Conservation (phyloP, 768 basidiomycete genomes). For the Phylloporus arenicola region DNA sequence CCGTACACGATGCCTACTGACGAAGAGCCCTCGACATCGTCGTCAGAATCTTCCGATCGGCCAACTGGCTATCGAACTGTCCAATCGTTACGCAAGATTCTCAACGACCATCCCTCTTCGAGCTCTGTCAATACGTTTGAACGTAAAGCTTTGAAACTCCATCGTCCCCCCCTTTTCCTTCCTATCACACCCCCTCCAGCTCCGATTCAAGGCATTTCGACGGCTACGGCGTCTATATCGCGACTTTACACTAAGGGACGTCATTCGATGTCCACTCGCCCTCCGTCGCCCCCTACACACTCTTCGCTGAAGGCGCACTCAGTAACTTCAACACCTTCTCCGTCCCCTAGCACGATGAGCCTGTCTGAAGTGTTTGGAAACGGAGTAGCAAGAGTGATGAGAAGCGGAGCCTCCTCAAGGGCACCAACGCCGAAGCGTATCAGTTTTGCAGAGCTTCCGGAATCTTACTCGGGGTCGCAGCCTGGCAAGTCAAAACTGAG, state of each 20-base stretch:
- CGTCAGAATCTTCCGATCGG: constrained; percentile 50
- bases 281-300: constrained; percentile 54
- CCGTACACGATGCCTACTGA: constrained; percentile 51
- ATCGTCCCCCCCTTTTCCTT: constrained; percentile 27
- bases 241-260: constrained; percentile 63
- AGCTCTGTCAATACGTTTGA: constrained; percentile 16
- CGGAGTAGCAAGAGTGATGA: constrained; percentile 25
- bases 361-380: constrained; percentile 26
- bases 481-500: constrained; percentile 33
- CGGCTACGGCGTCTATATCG: constrained; percentile 72
- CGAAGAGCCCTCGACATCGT: constrained; percentile 49
- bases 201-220: constrained; percentile 57
- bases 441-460: constrained; percentile 70
- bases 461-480: constrained; percentile 47
- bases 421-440: constrained; percentile 68
- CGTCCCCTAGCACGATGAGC: constrained; percentile 30
- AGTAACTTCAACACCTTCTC: constrained; percentile 33
- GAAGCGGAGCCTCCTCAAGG: constrained; percentile 45
- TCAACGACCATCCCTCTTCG: constrained; percentile 45
- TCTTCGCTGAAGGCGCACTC: constrained; percentile 41
- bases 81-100: constrained; percentile 62
- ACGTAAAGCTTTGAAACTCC: constrained; percentile 9
- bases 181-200: constrained; percentile 44
- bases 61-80: constrained; percentile 56
- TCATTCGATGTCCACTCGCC: constrained; percentile 56